A percentile compares a stretch with the other conserved stretches of the same genome.
These are phyloP conservation scores for Handroanthus guayacan DNA, from an alignment of 257 asterid genomes.

Conservation along the genomic window DNA sequence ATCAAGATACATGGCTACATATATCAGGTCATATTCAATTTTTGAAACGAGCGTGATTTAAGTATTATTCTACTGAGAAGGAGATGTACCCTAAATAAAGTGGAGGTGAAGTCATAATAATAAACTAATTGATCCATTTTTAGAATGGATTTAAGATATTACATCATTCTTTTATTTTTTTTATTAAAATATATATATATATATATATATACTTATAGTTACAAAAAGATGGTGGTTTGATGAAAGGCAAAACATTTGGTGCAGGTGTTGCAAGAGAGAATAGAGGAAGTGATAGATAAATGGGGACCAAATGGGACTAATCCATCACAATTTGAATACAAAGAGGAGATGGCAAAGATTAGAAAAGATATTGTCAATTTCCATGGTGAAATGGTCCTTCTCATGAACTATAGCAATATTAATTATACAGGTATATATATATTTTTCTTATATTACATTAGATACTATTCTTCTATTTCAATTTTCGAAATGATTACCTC, in stretches of 20 bases:
- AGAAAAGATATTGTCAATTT: slow-evolving; percentile 88
- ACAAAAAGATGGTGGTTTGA: too few relatives aligned
- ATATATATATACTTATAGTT: too few relatives aligned
- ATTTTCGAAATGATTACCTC: background rate
- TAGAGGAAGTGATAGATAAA: slow-evolving; percentile 61
- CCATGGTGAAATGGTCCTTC: slow-evolving; percentile 97
- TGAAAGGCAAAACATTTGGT: background rate
- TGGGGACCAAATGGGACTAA: slow-evolving; percentile 54
- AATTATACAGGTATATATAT: slow-evolving; percentile 50
- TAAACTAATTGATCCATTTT: too few relatives aligned
- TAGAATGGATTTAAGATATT: too few relatives aligned
- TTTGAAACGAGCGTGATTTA: too few relatives aligned
- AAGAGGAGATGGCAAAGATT: slow-evolving; percentile 63
- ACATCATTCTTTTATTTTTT: too few relatives aligned
- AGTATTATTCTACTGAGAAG: too few relatives aligned
- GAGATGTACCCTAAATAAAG: too few relatives aligned
- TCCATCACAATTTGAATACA: slow-evolving; percentile 55
- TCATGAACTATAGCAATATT: slow-evolving; percentile 80
- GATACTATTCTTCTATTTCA: background rate
- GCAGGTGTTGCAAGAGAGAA: slow-evolving; percentile 85
- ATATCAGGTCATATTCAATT: too few relatives aligned
- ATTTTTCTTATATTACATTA: background rate
- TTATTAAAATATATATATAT: too few relatives aligned
- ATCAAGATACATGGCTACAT: too few relatives aligned
- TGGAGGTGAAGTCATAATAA: too few relatives aligned